A percentile compares a stretch with the other conserved stretches of the same genome.
phyloP scores from a whole-genome alignment of 176 grass and related monocot species.

The Raddia distichophylla region DNA sequence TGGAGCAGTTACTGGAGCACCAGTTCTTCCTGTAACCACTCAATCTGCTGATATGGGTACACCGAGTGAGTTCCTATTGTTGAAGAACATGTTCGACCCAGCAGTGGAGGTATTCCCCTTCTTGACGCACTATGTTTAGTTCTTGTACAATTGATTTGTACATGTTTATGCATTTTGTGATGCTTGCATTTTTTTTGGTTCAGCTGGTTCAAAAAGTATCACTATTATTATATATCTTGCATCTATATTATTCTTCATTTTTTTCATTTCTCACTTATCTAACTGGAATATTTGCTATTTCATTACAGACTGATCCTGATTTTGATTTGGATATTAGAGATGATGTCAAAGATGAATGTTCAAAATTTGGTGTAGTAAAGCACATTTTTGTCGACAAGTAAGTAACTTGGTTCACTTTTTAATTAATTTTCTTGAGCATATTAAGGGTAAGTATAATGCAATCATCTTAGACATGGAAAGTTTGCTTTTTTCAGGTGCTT shows the following conservation, averaged over 20 bases:
- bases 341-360: constrained; percentile 84
- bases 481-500: background rate
- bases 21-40: constrained; percentile 61
- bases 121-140: constrained; percentile 13
- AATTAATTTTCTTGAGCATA: background rate
- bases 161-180: background rate
- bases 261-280: background rate
- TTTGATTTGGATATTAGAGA: constrained; percentile 94
- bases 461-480: background rate
- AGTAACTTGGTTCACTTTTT: constrained; percentile 8
- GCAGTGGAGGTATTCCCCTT: constrained; percentile 62
- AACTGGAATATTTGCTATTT: constrained; percentile 13
- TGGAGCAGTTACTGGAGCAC: constrained; percentile 51
- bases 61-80: constrained; percentile 79
- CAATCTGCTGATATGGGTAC: constrained; percentile 43
- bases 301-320: constrained; percentile 73
- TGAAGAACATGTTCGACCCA: constrained; percentile 99
- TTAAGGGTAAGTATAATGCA: background rate
- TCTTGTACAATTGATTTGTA: background rate
- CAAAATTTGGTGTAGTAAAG: constrained; percentile 72
- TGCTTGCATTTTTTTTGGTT: constrained; percentile 4
- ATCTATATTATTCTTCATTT: background rate
- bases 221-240: background rate
- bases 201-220: background rate
- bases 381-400: constrained; percentile 93